Conservation (phyloP, 768 basidiomycete species). For the Russula emetica region DNA sequence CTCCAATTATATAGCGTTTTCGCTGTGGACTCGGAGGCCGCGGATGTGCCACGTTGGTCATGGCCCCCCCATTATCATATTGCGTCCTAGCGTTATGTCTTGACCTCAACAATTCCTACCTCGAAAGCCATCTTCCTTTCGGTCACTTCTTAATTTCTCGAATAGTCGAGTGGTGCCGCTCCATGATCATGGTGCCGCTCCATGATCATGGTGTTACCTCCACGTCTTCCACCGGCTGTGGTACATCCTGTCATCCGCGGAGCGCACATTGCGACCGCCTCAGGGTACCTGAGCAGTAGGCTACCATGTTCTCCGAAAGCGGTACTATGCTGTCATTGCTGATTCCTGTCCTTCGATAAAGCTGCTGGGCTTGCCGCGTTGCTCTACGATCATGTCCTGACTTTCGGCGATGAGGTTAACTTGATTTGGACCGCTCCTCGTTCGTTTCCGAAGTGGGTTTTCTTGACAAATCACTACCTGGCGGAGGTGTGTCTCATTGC, state of each 20-base stretch:
- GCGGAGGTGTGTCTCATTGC: conserved; percentile 33
- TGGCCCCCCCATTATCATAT: background rate
- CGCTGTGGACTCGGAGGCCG: no score
- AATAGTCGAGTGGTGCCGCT: background rate
- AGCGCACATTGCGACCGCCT: background rate
- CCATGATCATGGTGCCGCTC: background rate
- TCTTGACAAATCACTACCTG: conserved; percentile 41
- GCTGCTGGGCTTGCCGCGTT: conserved; percentile 36
- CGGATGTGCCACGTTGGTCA: background rate
- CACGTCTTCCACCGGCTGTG: background rate
- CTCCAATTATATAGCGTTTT: background rate
- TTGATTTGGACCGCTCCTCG: conserved; percentile 40
- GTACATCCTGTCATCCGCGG: background rate
- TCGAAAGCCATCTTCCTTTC: background rate
- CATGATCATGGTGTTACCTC: background rate
- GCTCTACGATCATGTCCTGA: conserved; percentile 43
- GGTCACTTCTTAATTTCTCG: background rate
- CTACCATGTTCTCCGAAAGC: background rate
- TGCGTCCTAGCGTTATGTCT: no score
- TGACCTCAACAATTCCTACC: background rate
- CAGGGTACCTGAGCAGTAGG: conserved; percentile 12
- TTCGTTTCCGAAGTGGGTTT: conserved; percentile 39
- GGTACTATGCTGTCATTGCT: background rate
- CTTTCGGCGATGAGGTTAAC: conserved; percentile 40
- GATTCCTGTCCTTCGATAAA: conserved; percentile 15